Evolutionary conservation across 805 yeast genomes (phyloP).

Genomic region (Brettanomyces anomalus): DNA sequence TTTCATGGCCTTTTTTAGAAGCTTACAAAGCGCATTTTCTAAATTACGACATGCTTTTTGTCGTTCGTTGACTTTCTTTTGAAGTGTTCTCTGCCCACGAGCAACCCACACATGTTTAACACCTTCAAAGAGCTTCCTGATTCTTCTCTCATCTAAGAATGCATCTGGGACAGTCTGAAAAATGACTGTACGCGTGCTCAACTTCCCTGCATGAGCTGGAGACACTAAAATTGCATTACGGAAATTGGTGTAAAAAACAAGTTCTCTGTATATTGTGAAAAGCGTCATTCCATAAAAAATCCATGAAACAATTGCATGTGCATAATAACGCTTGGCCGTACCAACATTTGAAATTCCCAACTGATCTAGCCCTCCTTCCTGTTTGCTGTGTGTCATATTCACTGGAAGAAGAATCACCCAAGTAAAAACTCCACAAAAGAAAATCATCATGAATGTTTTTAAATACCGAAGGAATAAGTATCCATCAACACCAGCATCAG

Average conservation of each 20-base stretch:
- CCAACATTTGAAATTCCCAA: slow-evolving; percentile 72
- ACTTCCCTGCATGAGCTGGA: slow-evolving; percentile 66
- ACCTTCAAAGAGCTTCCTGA: slow-evolving; percentile 70
- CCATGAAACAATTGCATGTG: slow-evolving; percentile 81
- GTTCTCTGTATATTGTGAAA: slow-evolving; percentile 74
- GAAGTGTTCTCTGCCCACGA: slow-evolving; percentile 49
- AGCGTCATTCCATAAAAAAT: slow-evolving; percentile 60
- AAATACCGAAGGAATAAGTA: slow-evolving; percentile 81
- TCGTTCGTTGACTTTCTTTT: slow-evolving; percentile 49
- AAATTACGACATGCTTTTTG: slow-evolving; percentile 48
- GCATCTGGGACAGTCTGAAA: slow-evolving; percentile 78
- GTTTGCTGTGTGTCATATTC: slow-evolving; percentile 62
- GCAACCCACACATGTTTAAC: slow-evolving; percentile 78
- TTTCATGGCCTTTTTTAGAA: slow-evolving; percentile 57
- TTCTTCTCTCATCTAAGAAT: slow-evolving; percentile 60
- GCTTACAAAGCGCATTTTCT: slow-evolving; percentile 55
- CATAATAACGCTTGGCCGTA: slow-evolving; percentile 57
- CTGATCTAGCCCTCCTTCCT: slow-evolving; percentile 60
- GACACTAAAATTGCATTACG: slow-evolving; percentile 73
- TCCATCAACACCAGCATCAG: slow-evolving; percentile 91
- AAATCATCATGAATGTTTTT: slow-evolving; percentile 41
- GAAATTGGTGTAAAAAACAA: slow-evolving; percentile 66
- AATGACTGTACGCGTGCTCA: slow-evolving; percentile 74
- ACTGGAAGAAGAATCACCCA: slow-evolving; percentile 75
- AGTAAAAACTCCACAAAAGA: slow-evolving; percentile 47